These are phyloP conservation scores for Coemansia sp. DNA, from an alignment of 192 early-diverging fungal species.

Conservation along the genomic window DNA sequence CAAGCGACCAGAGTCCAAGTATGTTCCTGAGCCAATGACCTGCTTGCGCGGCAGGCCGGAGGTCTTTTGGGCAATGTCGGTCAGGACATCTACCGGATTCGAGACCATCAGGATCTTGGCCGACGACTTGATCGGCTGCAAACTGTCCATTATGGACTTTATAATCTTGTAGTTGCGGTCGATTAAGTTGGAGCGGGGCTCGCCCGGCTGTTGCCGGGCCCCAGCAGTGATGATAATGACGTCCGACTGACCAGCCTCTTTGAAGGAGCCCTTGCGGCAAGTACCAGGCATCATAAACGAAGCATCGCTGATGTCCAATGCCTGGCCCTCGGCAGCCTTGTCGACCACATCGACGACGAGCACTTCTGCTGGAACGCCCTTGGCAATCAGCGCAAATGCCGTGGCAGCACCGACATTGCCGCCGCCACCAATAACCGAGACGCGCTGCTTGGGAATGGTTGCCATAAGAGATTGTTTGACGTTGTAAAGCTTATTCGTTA, in stretches of 20 bases:
- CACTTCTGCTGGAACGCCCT: conserved; percentile 67
- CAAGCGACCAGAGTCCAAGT: conserved; percentile 73
- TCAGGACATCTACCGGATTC: conserved; percentile 83
- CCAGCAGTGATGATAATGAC: conserved; percentile 84
- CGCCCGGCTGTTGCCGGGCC: conserved; percentile 74
- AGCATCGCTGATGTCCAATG: conserved; percentile 79
- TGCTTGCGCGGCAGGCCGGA: conserved; percentile 73
- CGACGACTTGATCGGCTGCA: conserved; percentile 71
- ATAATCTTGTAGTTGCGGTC: conserved; percentile 80
- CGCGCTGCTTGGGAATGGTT: conserved; percentile 29
- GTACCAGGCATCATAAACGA: conserved; percentile 66
- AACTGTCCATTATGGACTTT: conserved; percentile 62
- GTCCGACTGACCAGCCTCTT: conserved; percentile 79
- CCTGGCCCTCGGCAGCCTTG: conserved; percentile 70
- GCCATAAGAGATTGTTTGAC: conserved; percentile 18
- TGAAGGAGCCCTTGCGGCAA: conserved; percentile 58
- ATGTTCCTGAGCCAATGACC: conserved; percentile 86
- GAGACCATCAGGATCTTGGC: conserved; percentile 76
- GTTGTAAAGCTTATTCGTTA: conserved; percentile 2
- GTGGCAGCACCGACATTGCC: conserved; percentile 75
- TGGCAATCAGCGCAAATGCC: conserved; percentile 68
- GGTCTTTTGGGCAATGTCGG: conserved; percentile 78
- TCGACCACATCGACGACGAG: conserved; percentile 68
- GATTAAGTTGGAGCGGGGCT: conserved; percentile 71
- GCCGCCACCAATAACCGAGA: conserved; percentile 71